A percentile compares a stretch with the other conserved stretches of the same genome.
phyloP scores from a whole-genome alignment of 2,329 filamentous ascomycete genomes.

The Penicillium griseofulvum region DNA sequence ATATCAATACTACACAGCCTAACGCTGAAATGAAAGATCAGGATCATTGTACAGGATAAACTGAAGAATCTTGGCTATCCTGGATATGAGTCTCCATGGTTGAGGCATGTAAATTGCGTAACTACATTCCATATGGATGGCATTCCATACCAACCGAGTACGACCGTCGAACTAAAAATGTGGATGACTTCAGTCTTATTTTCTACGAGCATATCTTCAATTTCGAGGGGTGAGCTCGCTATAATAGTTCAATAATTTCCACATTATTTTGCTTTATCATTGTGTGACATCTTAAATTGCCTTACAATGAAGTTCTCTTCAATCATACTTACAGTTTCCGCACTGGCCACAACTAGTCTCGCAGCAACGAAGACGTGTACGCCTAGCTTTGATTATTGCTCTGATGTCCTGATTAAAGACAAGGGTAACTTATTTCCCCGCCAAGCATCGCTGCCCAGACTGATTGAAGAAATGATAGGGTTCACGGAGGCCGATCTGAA shows the following conservation, averaged over 20 bases:
- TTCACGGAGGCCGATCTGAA: slow-evolving; percentile 31
- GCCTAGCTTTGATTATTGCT: slow-evolving; percentile 38
- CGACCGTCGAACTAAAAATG: slow-evolving; percentile 2
- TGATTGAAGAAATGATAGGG: slow-evolving; percentile 16
- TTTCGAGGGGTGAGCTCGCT: background rate
- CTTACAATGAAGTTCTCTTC: slow-evolving; percentile 27
- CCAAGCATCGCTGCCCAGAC: background rate
- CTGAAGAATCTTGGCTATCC: background rate
- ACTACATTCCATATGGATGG: slow-evolving; percentile 4
- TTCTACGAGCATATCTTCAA: background rate
- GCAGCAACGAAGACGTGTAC: slow-evolving; percentile 34
- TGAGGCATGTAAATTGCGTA: slow-evolving; percentile 15
- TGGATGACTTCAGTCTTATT: background rate
- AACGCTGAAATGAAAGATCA: background rate
- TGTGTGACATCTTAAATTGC: background rate
- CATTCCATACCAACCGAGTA: slow-evolving; percentile 4
- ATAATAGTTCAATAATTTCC: background rate
- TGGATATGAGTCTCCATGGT: background rate
- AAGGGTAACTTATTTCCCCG: slow-evolving; percentile 24
- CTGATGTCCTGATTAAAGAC: slow-evolving; percentile 25
- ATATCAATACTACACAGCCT: background rate
- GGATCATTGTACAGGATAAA: background rate
- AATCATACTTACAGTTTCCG: slow-evolving; percentile 19
- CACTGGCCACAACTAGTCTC: slow-evolving; percentile 19
- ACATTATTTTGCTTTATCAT: background rate